A percentile compares a stretch with the other conserved stretches of the same genome.
Evolutionary conservation across 768 basidiomycete genomes (phyloP).

Genomic region (Cystobasidium ongulense): DNA sequence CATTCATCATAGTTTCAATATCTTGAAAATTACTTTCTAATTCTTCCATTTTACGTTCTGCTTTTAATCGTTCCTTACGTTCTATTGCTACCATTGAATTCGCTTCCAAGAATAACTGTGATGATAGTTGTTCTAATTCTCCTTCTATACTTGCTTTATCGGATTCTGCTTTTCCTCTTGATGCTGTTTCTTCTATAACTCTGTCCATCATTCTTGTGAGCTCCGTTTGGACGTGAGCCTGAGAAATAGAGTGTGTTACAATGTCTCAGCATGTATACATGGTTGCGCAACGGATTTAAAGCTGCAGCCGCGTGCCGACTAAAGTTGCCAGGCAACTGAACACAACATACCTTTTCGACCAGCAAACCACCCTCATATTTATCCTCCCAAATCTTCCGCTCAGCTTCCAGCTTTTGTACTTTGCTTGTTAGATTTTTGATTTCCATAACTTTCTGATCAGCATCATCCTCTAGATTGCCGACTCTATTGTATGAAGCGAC

Average conservation of each 20-base stretch:
- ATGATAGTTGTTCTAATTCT: constrained; percentile 89
- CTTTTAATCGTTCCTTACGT: constrained; percentile 54
- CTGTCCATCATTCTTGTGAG: constrained; percentile 87
- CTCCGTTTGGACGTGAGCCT: constrained; percentile 71
- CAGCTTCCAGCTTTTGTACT: constrained; percentile 70
- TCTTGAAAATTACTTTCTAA: constrained; percentile 38
- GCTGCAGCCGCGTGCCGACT: background rate
- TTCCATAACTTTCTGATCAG: constrained; percentile 60
- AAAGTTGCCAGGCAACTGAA: background rate
- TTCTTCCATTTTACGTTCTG: constrained; percentile 40
- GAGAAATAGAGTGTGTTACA: background rate
- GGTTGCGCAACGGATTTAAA: too few species aligned
- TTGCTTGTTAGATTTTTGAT: constrained; percentile 58
- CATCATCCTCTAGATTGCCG: constrained; percentile 82
- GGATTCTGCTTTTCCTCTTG: constrained; percentile 76
- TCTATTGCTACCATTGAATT: constrained; percentile 98
- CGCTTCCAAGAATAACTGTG: constrained; percentile 78
- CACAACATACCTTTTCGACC: constrained; percentile 61
- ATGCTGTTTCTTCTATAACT: constrained; percentile 86
- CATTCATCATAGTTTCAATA: constrained; percentile 35
- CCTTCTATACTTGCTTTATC: constrained; percentile 68
- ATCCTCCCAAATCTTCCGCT: constrained; percentile 76
- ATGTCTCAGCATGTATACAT: too few species aligned
- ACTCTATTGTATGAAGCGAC: constrained; percentile 84
- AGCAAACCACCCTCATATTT: constrained; percentile 82